Percentiles rank a stretch among this genome's conserved stretches.
Conservation (phyloP, 345 rosid genomes). For the Eucalyptus shirleyi region DNA sequence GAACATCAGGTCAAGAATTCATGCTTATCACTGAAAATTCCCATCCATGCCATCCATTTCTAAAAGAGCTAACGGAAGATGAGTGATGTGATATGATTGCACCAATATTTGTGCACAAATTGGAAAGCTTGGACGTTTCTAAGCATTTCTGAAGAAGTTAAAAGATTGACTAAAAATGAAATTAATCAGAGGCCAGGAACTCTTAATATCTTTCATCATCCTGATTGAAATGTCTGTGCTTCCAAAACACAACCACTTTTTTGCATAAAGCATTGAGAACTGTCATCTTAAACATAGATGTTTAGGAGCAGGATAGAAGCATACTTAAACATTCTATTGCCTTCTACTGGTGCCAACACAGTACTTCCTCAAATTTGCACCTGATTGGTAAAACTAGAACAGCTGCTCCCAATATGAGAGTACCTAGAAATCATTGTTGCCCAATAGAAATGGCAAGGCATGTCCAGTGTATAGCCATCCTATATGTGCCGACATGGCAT, state of each 20-base stretch:
- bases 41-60: background rate
- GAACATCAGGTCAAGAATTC: background rate
- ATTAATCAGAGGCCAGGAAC: background rate
- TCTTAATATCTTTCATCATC: background rate
- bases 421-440: background rate
- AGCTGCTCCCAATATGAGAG: background rate
- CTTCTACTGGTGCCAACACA: background rate
- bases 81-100: background rate
- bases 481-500: background rate
- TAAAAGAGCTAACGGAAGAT: background rate
- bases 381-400: background rate
- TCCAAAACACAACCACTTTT: background rate
- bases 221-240: background rate
- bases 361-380: background rate
- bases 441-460: background rate
- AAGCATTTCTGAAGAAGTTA: background rate
- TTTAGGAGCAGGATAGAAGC: background rate
- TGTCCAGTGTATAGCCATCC: background rate
- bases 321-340: background rate
- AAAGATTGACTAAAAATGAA: background rate
- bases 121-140: background rate
- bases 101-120: background rate
- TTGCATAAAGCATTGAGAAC: background rate
- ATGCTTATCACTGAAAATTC: background rate
- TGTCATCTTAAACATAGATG: background rate